Evolutionary conservation across 2,329 filamentous ascomycete species (phyloP).

Genomic region (Elsinoe fawcettii): DNA sequence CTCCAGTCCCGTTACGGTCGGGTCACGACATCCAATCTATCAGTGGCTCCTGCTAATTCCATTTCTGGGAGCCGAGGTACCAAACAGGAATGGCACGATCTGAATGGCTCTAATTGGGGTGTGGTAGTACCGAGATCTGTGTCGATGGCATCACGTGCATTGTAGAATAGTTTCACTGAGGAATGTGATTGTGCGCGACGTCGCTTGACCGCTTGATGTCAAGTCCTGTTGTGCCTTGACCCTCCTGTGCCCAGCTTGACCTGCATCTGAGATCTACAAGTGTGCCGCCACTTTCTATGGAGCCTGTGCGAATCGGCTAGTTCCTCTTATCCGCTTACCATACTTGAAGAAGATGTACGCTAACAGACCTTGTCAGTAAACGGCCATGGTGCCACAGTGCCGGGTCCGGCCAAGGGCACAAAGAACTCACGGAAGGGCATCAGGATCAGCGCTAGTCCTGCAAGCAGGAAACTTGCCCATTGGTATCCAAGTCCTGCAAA

Average conservation of each 20-base stretch:
- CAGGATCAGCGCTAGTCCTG: constrained; percentile 43
- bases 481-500: constrained; percentile 39
- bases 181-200: constrained; percentile 5
- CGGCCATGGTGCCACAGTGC: constrained; percentile 20
- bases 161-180: not conserved
- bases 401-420: constrained; percentile 15
- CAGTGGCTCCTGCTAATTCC: not conserved
- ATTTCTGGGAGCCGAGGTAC: not conserved
- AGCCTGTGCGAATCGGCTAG: constrained; percentile 37
- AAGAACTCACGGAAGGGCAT: constrained; percentile 34
- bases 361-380: constrained; percentile 22
- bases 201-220: not conserved
- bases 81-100: not conserved
- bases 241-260: not conserved
- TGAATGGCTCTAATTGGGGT: not conserved
- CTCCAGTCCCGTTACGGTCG: not conserved
- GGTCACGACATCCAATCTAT: not conserved
- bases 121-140: constrained; percentile 10
- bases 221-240: constrained; percentile 1
- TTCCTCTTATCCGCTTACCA: constrained; percentile 42
- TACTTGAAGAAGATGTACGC: constrained; percentile 43
- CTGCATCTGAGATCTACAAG: constrained; percentile 8
- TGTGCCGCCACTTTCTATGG: constrained; percentile 3
- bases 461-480: constrained; percentile 42
- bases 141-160: constrained; percentile 24